phyloP scores from a whole-genome alignment of 495 filamentous ascomycete genomes.

The Podospora anserina region DNA sequence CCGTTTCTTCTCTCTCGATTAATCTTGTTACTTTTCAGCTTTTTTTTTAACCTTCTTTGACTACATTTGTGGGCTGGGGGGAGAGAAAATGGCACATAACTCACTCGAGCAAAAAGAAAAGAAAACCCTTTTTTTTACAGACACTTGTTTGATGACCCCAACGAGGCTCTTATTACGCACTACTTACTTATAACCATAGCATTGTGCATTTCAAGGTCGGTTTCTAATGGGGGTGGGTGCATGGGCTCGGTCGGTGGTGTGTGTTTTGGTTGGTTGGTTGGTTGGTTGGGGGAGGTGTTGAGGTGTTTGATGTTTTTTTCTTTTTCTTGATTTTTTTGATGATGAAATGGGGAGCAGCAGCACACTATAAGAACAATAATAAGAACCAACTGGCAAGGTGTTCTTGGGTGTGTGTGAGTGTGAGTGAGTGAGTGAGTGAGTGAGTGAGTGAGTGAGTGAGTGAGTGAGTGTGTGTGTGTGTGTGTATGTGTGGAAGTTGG shows the following conservation, averaged over 20 bases:
- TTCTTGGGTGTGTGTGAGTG: conserved; percentile 9
- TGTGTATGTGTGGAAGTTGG: no score
- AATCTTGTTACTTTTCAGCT: background rate
- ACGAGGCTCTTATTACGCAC: conserved; percentile 19
- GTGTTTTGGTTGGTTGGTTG: no score
- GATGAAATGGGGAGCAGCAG: background rate
- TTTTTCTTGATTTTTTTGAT: background rate
- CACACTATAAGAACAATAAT: background rate
- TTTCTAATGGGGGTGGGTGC: conserved; percentile 23
- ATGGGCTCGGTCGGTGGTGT: background rate
- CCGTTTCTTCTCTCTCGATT: conserved; percentile 1
- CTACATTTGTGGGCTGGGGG: conserved; percentile 9
- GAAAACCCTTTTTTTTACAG: conserved; percentile 20
- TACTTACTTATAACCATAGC: conserved; percentile 15
- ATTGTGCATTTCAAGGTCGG: conserved; percentile 34
- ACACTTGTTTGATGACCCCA: conserved; percentile 19
- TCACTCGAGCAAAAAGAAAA: conserved; percentile 17
- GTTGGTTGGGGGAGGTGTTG: background rate
- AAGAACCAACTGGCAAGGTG: conserved; percentile 11
- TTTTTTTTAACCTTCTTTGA: background rate
- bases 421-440: no score
- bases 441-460: no score
- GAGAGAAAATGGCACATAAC: conserved; percentile 17
- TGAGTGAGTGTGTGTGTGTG: no score
- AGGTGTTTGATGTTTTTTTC: background rate